Base-by-base conservation (phyloP, 257 asterid species). In the Ligustrum vulgare region DNA sequence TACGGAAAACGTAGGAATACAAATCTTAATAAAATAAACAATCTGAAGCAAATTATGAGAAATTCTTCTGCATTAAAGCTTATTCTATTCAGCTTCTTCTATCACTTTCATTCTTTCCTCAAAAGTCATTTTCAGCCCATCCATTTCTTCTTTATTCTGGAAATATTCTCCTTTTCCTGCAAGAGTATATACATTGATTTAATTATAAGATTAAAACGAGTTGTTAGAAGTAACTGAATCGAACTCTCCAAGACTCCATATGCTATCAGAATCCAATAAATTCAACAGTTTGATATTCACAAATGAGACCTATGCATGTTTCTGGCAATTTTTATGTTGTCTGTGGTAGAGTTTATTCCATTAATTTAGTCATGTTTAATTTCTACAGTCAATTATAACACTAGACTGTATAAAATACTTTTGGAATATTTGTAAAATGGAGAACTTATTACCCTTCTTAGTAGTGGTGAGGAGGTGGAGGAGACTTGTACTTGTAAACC, bases 401-500 rank as follows among this genome's bases (percentile, higher is more conserved):
- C 20, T 13, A 15, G 20, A 13, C 2, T 15, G 7, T 45, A 45
- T 15, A 45, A 45, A 45, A 45, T 45, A 45, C 20, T 45, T 28
- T 45, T 15, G 56, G 20, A 15, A 45, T 45, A 45, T 45, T 45
- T 45, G n/a, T 45, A 45, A 45, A 45, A 45, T 54, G 63, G 63
- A 18, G 6, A 54, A 16, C 5, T 23, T 34, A n/a, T 60, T 60
- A 25, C 67, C n/a, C 12, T 60, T 60, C 67, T 11, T 60, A 60
- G 67, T 60, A 3, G 67, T 60, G 34, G 35, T 60, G 67, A 60
- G 67, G 67, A 60, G 67, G 67, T 23, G 67, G 67, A 23, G 67
- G 67, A 3, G 79, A 76, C 23, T 69, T 76, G 74, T 76, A 76
- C 13, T 34, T 25, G 47, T 68, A 68, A 0, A 45, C 49, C 0